Conservation (phyloP, 1,284 basidiomycete species). For the Blastosporella zonata region DNA sequence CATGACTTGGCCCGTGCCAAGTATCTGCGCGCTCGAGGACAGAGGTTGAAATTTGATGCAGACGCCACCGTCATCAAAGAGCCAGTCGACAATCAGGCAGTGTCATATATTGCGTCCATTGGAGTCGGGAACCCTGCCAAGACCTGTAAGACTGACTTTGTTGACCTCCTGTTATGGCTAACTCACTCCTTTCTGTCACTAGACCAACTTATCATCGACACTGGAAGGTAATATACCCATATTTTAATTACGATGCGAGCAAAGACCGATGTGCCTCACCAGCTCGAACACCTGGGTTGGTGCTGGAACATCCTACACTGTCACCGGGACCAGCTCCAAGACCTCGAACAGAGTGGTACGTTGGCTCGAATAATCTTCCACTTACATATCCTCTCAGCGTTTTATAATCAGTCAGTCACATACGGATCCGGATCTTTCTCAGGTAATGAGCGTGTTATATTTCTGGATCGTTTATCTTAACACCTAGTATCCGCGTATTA, state of each 20-base stretch:
- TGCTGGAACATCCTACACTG: constrained; percentile 39
- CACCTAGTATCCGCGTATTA: constrained; percentile 32
- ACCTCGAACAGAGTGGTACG: constrained; percentile 44
- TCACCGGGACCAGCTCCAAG: constrained; percentile 44
- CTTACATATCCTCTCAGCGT: constrained; percentile 21
- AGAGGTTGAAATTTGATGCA: constrained; percentile 16
- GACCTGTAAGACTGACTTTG: constrained; percentile 36
- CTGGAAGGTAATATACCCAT: constrained; percentile 32
- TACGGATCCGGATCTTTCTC: constrained; percentile 54
- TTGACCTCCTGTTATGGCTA: neutral
- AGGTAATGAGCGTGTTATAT: constrained; percentile 35
- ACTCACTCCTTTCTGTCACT: constrained; percentile 10
- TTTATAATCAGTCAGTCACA: constrained; percentile 41
- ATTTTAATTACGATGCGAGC: neutral
- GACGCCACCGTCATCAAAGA: constrained; percentile 35
- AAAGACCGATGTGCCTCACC: constrained; percentile 20
- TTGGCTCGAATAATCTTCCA: constrained; percentile 24
- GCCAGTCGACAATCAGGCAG: constrained; percentile 42
- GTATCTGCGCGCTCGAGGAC: constrained; percentile 38
- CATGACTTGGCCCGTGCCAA: constrained; percentile 52
- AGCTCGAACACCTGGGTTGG: constrained; percentile 70
- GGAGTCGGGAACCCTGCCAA: constrained; percentile 61
- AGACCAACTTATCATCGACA: constrained; percentile 42
- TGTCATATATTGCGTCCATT: constrained; percentile 51
- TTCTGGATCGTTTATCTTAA: neutral